Base-by-base conservation (phyloP, 108 stramenopile genomes). In the Fragilaria radians region DNA sequence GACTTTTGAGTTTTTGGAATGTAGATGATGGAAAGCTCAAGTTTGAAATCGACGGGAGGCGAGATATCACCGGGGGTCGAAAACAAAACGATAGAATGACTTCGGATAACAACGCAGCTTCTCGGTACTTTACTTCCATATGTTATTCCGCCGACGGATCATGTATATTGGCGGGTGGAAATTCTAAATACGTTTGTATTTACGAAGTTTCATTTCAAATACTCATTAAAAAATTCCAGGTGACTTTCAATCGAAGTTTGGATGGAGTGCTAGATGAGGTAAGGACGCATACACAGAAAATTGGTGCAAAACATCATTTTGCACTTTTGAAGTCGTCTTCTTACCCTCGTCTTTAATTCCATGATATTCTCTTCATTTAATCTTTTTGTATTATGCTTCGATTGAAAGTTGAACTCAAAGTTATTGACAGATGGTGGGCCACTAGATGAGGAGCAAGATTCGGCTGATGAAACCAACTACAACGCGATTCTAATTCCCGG, bases 141-240 rank as follows among this genome's bases (percentile, higher is more conserved):
- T 81, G 85, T 60, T 99, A 97, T 71, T 96, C 93, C 24, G 97
- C 95, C 17, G 99, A 99, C 67, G 99, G 99, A 29, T 66, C 82
- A 25, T 95, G 92, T 58, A 73, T 99, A 1, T 56, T 99, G 23
- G 97, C 96, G 4, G 99, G 98, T 47, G 98, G 99, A 2, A 93
- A 95, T 64, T 92, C 92, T 63, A 98, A 96, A 67, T 98, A 86
- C 67, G 93, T 98, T 28, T 99, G 99, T 70, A 94, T 98, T 59
- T 99, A 98, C 79, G 92, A 93, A 61, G 74, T 88, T 32, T 92
- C 85, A 3, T 83, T 86, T 48, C 88, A 93, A 60, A 86, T 97
- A 9, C 73, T 99, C 11, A 61, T 99, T 63, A 95, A 96, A 54
- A 99, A 99, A 72, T 99, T 97, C 65, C 97, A 97, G 76, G 78